Base-by-base conservation (phyloP, 768 basidiomycete genomes). In the Leucocoprinus birnbaumii region DNA sequence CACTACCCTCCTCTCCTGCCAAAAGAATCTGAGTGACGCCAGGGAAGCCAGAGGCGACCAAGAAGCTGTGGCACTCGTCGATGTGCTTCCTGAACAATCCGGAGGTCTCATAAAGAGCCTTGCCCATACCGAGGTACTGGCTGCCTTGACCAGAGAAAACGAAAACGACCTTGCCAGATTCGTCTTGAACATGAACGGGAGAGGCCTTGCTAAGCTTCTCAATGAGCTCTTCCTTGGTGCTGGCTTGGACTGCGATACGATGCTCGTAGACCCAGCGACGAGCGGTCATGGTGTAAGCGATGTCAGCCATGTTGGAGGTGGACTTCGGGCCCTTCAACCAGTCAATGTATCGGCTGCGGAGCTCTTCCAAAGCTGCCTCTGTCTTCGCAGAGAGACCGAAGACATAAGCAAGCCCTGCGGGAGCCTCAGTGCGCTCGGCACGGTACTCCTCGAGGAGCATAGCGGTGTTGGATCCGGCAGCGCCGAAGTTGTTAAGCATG, bases 81-180 rank as follows among this genome's bases (percentile, higher is more conserved):
- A 91, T 76, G 44, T 73, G 69, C 5, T 61, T 55, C 48, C 66
- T 73, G 65, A 90, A 89, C 1, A 78, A 48, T 0, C 73, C 58
- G 6, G 73, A 76, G 1, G 73, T 73, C 37, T 62, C 62, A 54
- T 90, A 91, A 14, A 90, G 74, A 0, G 67, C 64, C 26, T 67
- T 56, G 0, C 84, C 87, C 87, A 89, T 89, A 5, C 82, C 79
- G 16, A 72, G 62, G 68, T 85, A 85, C 58, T 89, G 86, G 27
- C 79, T 72, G 37, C 87, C 89, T 63, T 89, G 86, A 7, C 89
- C 89, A 16, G 87, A 84, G 65, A 88, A 89, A 3, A 89, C 83
- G 60, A 90, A 88, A 4, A 82, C 74, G 1, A 79, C 73, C 3
- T 71, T 68, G n/a, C 63, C 58, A 1, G 54, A 27, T 14, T 67